Percentiles rank a stretch among this genome's conserved stretches.
Evolutionary conservation across 2,329 filamentous ascomycete species (phyloP).

Genomic region (Penicillium concentricum): DNA sequence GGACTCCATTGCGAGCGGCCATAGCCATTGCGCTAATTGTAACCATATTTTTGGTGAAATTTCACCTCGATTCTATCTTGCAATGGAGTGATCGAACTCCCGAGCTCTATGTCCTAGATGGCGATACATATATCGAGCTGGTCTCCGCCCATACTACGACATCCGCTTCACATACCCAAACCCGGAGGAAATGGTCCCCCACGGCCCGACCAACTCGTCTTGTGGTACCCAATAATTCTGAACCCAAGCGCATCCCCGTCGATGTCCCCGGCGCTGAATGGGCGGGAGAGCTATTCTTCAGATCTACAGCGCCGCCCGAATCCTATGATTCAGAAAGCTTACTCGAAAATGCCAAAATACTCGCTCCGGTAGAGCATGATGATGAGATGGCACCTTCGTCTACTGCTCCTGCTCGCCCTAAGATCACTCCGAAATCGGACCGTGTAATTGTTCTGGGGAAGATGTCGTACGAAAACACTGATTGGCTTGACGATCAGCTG

Average conservation of each 20-base stretch:
- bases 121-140: slow-evolving; percentile 20
- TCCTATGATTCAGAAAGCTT: neutral
- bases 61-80: slow-evolving; percentile 17
- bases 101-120: neutral
- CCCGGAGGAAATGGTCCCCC: slow-evolving; percentile 7
- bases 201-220: slow-evolving; percentile 9
- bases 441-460: slow-evolving; percentile 44
- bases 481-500: slow-evolving; percentile 46
- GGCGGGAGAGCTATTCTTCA: neutral
- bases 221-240: slow-evolving; percentile 1
- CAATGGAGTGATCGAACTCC: slow-evolving; percentile 10
- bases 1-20: slow-evolving; percentile 13
- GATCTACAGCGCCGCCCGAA: neutral
- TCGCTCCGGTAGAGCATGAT: neutral
- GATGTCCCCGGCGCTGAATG: slow-evolving; percentile 14
- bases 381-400: neutral
- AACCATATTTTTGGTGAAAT: slow-evolving; percentile 19
- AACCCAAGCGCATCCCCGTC: slow-evolving; percentile 16
- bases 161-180: neutral
- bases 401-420: slow-evolving; percentile 13
- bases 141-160: slow-evolving; percentile 13
- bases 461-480: slow-evolving; percentile 41
- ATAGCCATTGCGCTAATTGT: slow-evolving; percentile 17
- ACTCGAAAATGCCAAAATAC: neutral
- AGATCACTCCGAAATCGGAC: slow-evolving; percentile 24